phyloP scores from a whole-genome alignment of 2,329 filamentous ascomycete species.

The Stagonosporopsis chrysanthemi region DNA sequence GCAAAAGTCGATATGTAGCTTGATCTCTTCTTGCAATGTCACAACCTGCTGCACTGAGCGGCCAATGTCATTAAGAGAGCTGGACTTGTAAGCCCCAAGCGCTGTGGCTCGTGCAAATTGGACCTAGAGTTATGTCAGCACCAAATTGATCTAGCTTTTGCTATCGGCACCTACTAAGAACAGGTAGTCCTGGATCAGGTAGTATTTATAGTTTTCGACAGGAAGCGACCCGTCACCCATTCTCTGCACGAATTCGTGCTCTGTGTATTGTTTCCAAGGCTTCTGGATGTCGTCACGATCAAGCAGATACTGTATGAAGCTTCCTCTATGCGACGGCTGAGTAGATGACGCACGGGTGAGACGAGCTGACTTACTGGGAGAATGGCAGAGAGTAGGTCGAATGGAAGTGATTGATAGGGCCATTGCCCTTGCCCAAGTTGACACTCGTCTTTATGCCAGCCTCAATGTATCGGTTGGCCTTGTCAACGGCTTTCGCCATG shows the following conservation, averaged over 20 bases:
- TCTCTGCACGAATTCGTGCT: conserved; percentile 82
- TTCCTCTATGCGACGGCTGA: conserved; percentile 56
- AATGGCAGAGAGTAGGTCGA: conserved; percentile 74
- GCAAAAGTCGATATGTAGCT: conserved; percentile 84
- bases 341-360: not conserved
- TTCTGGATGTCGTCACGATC: conserved; percentile 74
- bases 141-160: not conserved
- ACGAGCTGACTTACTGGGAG: conserved; percentile 59
- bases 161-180: conserved; percentile 69
- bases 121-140: conserved; percentile 58
- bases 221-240: conserved; percentile 80
- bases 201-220: conserved; percentile 80
- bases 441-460: conserved; percentile 72
- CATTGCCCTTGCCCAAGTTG: conserved; percentile 70
- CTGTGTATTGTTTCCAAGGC: conserved; percentile 77
- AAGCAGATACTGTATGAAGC: conserved; percentile 84
- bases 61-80: conserved; percentile 74
- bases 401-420: conserved; percentile 81
- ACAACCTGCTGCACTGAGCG: conserved; percentile 74
- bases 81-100: conserved; percentile 84
- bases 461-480: conserved; percentile 75
- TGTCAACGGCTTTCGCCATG: conserved; percentile 67
- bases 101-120: conserved; percentile 90
- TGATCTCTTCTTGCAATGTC: conserved; percentile 81
- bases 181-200: conserved; percentile 90